A percentile compares a stretch with the other conserved stretches of the same genome.
These are phyloP conservation scores for Penicillium sp. DNA, from an alignment of 2,329 filamentous ascomycete species.

Conservation along the genomic window DNA sequence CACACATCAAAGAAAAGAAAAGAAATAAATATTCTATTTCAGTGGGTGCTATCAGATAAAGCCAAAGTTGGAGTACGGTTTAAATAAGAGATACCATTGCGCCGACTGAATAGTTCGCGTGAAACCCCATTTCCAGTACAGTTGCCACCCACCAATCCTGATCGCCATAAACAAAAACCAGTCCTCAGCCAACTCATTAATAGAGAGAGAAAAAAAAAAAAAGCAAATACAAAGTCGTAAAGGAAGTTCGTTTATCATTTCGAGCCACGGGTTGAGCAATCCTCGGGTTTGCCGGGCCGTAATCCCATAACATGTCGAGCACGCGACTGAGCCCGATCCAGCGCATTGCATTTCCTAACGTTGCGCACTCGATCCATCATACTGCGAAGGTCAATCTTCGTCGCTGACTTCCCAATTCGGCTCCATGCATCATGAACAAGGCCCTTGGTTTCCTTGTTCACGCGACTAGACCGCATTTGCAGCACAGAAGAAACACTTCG, in stretches of 20 bases:
- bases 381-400: slow-evolving; percentile 24
- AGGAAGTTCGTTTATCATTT: slow-evolving; percentile 6
- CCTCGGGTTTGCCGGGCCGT: slow-evolving; percentile 14
- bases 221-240: slow-evolving; percentile 22
- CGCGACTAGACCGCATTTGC: slow-evolving; percentile 30
- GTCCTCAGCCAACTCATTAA: slow-evolving; percentile 11
- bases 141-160: slow-evolving; percentile 12
- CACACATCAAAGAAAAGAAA: neutral
- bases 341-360: slow-evolving; percentile 28
- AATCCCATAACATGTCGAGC: slow-evolving; percentile 33
- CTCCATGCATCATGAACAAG: slow-evolving; percentile 32
- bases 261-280: slow-evolving; percentile 4
- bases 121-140: slow-evolving; percentile 5
- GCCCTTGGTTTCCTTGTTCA: slow-evolving; percentile 31
- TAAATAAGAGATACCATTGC: slow-evolving; percentile 15
- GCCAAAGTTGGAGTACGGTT: neutral
- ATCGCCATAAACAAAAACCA: slow-evolving; percentile 23
- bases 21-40: neutral
- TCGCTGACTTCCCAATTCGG: slow-evolving; percentile 26
- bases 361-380: slow-evolving; percentile 33
- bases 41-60: neutral
- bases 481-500: slow-evolving; percentile 33
- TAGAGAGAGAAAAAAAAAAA: slow-evolving; percentile 20
- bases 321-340: slow-evolving; percentile 38
- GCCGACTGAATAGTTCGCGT: slow-evolving; percentile 10